Evolutionary conservation across 176 grass and related monocot genomes (phyloP), one percentile per base, ranked within the genome.

Genomic region (Zizania latifolia): DNA sequence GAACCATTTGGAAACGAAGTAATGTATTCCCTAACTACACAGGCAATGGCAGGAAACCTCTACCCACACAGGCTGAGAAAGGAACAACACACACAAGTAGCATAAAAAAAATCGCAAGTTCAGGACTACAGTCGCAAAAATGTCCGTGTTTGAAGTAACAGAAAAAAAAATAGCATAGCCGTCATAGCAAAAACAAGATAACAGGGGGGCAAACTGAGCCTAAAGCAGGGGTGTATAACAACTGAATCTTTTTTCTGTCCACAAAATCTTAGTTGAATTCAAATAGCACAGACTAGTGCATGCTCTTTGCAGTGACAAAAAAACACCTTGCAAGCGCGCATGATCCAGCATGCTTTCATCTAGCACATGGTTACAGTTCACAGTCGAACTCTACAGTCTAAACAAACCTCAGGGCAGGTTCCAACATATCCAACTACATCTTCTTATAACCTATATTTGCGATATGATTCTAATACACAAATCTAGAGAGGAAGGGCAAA

Each of bases 391-490:
- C 78, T 85, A 80, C 83, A 80, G 51, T n/a, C 78, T 81, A 90
- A 41, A 78, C 63, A 86, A 84, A 83, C 85, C 75, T 87, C 54
- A 62, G 75, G 45, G 79, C 44, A 16, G 59, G 48, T 74, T 77
- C 71, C 82, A 57, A 62, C 46, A 63, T n/a, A n/a, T 80, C 81
- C 77, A 78, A 63, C 65, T 75, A 78, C 82, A 89, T 79, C 68
- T 86, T 81, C 64, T 85, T 89, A 85, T 88, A 92, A 82, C 85
- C 74, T 88, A 88, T 88, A 84, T 79, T 70, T 88, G 75, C 78
- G 56, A 88, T 88, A 88, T 84, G 76, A 41, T 88, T 43, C 78
- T 89, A 85, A 87, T 85, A 92, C 74, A 92, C 82, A 92, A 62
- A 78, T 71, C 53, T 63, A 83, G 54, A 37, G 53, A 39, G 35